Conservation (phyloP, 495 filamentous ascomycete species). For the Penicillium turbatum region DNA sequence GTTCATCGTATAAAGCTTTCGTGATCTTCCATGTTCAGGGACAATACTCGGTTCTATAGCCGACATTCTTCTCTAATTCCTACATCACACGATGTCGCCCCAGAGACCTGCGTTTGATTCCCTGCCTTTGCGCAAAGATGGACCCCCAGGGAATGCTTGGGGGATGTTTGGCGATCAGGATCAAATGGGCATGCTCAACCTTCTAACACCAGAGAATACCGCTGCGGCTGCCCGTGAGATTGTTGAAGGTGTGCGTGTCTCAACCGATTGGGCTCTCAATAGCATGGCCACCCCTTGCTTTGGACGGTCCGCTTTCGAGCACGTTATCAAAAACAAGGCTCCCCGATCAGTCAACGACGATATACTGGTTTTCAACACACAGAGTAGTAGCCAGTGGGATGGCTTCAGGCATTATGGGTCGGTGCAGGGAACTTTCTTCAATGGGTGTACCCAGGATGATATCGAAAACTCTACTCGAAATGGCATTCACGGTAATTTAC, state of each 20-base stretch:
- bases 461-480: conserved; percentile 44
- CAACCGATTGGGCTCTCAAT: conserved; percentile 40
- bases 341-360: conserved; percentile 55
- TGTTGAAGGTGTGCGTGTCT: conserved; percentile 43
- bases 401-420: conserved; percentile 50
- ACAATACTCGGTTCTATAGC: not conserved
- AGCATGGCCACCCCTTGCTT: conserved; percentile 27
- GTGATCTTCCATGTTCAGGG: too few species aligned
- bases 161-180: conserved; percentile 44
- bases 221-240: conserved; percentile 47
- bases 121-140: conserved; percentile 38
- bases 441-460: conserved; percentile 54
- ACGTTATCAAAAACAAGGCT: conserved; percentile 34
- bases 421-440: conserved; percentile 53
- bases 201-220: conserved; percentile 45
- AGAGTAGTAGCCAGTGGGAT: conserved; percentile 55
- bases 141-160: conserved; percentile 47
- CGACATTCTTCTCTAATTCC: not conserved
- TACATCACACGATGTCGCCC: not conserved
- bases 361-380: conserved; percentile 57
- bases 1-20: not conserved
- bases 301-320: conserved; percentile 27
- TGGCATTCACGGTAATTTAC: conserved; percentile 42
- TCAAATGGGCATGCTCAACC: conserved; percentile 46
- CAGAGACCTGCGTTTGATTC: conserved; percentile 34